Base-by-base conservation (phyloP, 2,329 filamentous ascomycete species). In the Exophiala bonariae region DNA sequence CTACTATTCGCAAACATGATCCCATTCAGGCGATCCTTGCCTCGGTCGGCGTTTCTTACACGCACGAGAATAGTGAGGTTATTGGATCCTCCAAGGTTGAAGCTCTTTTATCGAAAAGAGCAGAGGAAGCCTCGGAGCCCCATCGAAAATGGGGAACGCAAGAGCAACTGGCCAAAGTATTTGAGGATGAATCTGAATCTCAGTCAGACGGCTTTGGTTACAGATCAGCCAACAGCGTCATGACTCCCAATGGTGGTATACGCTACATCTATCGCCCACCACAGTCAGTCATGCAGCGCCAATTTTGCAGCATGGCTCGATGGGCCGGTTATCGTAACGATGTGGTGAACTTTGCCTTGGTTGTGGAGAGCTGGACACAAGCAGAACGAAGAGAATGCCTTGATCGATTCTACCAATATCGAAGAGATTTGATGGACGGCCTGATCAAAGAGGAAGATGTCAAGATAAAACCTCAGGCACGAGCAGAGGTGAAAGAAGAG, bases 1-100 rank as follows among this genome's bases (percentile, higher is more conserved):
- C 49, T 19, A 28, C 48, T 31, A 60, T 62, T 10, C 61, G 67
- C 0, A 77, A 74, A 57, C 72, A 78, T 37, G 89, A 97, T 60
- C 85, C 89, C 0, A 79, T 97, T 23, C 86, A 92, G 58, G 93
- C 90, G 2, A 97, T 99, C 52, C 80, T 99, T 1, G 83, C 88
- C 2, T 82, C 85, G 6, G 90, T 88, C 0, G 93, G 93, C 2
- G 91, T 99, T 0, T 85, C 93, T 61, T 99, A 99, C 65, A 95
- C 90, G 0, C 93, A 99, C 63, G 87, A 97, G 59, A 99, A 99
- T 64, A 89, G 88, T 1, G 91, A 99, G 67, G 91, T 99, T 11
- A 82, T 99, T 47, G 93, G 93, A 9, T 86, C 89, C 1, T 93
- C 87, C n/a, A 89, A 86, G 58, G 80, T 96, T n/a, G 93, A 99